phyloP scores from a whole-genome alignment of 2,329 filamentous ascomycete species.

The Pseudogymnoascus sp. region DNA sequence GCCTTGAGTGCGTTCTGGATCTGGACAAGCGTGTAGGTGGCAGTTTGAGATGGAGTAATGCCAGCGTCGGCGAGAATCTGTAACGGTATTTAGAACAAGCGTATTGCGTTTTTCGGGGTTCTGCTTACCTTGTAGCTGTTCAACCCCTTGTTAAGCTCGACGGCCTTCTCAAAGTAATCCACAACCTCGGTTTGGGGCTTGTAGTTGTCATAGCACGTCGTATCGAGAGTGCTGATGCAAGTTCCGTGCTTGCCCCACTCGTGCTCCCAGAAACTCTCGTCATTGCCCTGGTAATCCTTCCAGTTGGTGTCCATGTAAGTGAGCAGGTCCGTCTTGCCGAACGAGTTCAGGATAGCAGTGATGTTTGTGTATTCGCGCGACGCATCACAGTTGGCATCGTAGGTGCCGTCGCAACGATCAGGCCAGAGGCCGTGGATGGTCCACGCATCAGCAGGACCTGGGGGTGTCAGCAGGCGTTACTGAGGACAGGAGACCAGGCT shows the following conservation, averaged over 20 bases:
- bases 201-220: constrained; percentile 59
- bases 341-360: constrained; percentile 51
- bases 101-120: not conserved
- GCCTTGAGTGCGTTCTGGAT: constrained; percentile 39
- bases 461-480: not conserved
- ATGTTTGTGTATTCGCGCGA: constrained; percentile 60
- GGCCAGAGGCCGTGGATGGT: constrained; percentile 67
- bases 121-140: constrained; percentile 53
- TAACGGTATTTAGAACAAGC: not conserved
- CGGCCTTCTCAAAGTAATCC: constrained; percentile 62
- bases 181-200: constrained; percentile 56
- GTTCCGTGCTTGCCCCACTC: constrained; percentile 70
- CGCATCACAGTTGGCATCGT: constrained; percentile 59
- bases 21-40: constrained; percentile 39
- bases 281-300: constrained; percentile 61
- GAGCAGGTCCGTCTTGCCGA: constrained; percentile 51
- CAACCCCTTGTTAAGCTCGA: constrained; percentile 59
- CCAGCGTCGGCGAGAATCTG: constrained; percentile 55
- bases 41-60: constrained; percentile 43
- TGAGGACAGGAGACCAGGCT: not conserved
- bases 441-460: constrained; percentile 63
- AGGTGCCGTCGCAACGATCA: constrained; percentile 64
- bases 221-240: constrained; percentile 64
- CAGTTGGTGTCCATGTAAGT: constrained; percentile 65
- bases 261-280: constrained; percentile 65